Conservation (phyloP, 176 grass and related monocot species). For the Cenchrus fungigraminus region DNA sequence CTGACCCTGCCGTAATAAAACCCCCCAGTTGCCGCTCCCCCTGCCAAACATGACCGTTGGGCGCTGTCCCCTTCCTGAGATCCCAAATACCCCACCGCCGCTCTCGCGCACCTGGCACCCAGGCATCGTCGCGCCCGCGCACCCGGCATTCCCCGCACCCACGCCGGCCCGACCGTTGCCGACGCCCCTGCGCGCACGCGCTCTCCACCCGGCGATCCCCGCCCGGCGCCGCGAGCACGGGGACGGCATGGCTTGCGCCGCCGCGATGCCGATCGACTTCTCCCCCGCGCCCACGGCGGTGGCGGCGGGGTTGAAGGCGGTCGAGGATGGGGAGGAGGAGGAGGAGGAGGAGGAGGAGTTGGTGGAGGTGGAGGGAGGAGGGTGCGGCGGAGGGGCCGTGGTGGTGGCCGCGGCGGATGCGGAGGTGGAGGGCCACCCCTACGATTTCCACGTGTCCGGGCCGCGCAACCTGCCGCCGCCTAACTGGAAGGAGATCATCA, state of each 20-base stretch:
- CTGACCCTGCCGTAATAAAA: not conserved
- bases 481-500: conserved; percentile 91
- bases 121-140: conserved; percentile 31
- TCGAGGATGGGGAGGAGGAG: not conserved
- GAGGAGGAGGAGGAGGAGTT: not conserved
- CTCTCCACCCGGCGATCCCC: not conserved
- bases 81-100: conserved; percentile 45
- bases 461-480: conserved; percentile 77
- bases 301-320: conserved; percentile 18
- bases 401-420: conserved; percentile 56
- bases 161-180: conserved; percentile 32
- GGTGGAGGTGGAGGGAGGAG: conserved; percentile 21
- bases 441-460: conserved; percentile 85
- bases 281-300: not conserved
- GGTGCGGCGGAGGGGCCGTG: conserved; percentile 50
- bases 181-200: conserved; percentile 10
- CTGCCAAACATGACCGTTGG: conserved; percentile 65
- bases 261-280: conserved; percentile 40
- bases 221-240: not conserved
- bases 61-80: conserved; percentile 40
- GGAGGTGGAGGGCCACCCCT: conserved; percentile 67
- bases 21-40: not conserved
- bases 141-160: conserved; percentile 32
- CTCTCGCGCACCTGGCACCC: not conserved
- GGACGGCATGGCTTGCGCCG: conserved; percentile 14